These are phyloP conservation scores for Pythium aphanidermatum DNA, from an alignment of 352 stramenopile species.

Conservation along the genomic window DNA sequence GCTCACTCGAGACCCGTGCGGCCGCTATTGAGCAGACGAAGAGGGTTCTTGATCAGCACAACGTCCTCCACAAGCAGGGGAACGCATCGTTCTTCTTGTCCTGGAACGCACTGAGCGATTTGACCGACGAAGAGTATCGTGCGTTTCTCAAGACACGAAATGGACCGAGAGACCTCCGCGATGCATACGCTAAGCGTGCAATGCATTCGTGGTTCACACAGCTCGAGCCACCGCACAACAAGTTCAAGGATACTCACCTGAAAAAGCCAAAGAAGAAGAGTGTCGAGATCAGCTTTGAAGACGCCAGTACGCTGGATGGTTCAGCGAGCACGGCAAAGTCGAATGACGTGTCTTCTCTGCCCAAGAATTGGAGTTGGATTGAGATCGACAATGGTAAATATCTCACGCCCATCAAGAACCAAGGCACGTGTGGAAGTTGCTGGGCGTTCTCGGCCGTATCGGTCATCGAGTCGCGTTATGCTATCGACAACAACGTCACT, in stretches of 20 bases:
- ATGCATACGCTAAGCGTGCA: too few species aligned
- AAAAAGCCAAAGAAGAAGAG: constrained; percentile 16
- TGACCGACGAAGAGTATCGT: constrained; percentile 60
- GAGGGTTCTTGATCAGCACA: constrained; percentile 37
- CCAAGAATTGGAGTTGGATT: constrained; percentile 57
- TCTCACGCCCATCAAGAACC: constrained; percentile 90
- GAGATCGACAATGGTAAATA: constrained; percentile 69
- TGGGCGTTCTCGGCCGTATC: constrained; percentile 89
- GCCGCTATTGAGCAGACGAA: constrained; percentile 37
- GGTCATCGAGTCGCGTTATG: constrained; percentile 65
- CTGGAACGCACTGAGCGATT: constrained; percentile 63
- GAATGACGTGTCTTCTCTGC: constrained; percentile 25
- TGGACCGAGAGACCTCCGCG: constrained; percentile 18
- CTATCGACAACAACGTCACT: constrained; percentile 66
- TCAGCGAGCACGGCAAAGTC: constrained; percentile 11
- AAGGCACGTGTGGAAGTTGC: constrained; percentile 90
- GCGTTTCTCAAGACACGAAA: constrained; percentile 45
- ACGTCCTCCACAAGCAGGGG: constrained; percentile 33
- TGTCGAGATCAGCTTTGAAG: constrained; percentile 21
- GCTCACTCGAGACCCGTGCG: constrained; percentile 33
- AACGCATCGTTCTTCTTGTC: constrained; percentile 42
- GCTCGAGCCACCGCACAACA: constrained; percentile 5
- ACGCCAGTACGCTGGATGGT: constrained; percentile 9
- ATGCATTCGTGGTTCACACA: constrained; percentile 19
- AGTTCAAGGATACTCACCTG: neutral